Percentiles rank a stretch among this genome's conserved stretches.
Evolutionary conservation across 2,329 filamentous ascomycete species (phyloP).

Genomic region (Orbilia oligospora): DNA sequence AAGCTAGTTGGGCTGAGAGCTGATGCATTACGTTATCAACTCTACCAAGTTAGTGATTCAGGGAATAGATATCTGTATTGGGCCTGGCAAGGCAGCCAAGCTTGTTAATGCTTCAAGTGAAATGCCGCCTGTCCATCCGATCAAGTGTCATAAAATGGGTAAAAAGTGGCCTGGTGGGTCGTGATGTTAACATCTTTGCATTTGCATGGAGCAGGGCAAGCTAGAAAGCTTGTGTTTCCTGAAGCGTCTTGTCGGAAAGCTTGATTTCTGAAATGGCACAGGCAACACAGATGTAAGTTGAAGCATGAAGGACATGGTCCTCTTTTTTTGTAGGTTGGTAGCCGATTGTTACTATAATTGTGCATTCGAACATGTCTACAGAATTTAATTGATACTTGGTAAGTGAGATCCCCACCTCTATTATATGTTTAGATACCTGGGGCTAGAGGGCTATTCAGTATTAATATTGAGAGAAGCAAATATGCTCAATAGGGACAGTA

Average conservation of each 20-base stretch:
- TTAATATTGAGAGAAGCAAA: no score
- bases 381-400: no score
- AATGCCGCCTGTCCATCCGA: background rate
- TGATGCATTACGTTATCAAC: slow-evolving; percentile 40
- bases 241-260: slow-evolving; percentile 11
- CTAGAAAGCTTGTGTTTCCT: slow-evolving; percentile 1
- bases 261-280: background rate
- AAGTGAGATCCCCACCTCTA: no score
- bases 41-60: background rate
- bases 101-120: background rate
- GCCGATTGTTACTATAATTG: no score
- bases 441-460: no score
- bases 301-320: no score
- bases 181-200: slow-evolving; percentile 3
- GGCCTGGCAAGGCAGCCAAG: slow-evolving; percentile 11
- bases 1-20: slow-evolving; percentile 10
- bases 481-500: no score
- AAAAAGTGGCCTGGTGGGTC: background rate
- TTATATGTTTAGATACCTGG: no score
- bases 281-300: background rate
- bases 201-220: background rate
- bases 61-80: slow-evolving; percentile 23
- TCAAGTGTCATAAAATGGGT: no score
- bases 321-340: no score
- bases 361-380: no score